Conservation (phyloP, 805 yeast genomes). For the Wickerhamiella occidentalis region DNA sequence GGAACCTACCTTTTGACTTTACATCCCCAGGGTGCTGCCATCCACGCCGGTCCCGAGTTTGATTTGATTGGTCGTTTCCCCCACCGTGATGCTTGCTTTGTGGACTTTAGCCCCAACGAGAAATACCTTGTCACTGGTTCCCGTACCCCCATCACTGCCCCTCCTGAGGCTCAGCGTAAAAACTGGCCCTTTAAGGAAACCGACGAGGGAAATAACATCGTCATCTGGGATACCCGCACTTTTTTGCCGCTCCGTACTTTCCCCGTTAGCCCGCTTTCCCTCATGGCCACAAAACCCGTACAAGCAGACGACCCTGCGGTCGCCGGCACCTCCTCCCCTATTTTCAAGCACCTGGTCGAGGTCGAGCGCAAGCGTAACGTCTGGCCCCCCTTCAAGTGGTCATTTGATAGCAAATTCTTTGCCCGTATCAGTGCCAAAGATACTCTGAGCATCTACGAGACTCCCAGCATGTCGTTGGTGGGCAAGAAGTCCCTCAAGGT, state of each 20-base stretch:
- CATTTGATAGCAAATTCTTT: constrained; percentile 80
- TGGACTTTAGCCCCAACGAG: constrained; percentile 89
- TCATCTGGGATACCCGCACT: constrained; percentile 81
- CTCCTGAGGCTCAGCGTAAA: constrained; percentile 46
- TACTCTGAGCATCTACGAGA: constrained; percentile 81
- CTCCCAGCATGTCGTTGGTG: constrained; percentile 61
- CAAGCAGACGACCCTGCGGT: constrained; percentile 14
- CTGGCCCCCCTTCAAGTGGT: constrained; percentile 98
- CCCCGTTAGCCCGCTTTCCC: constrained; percentile 43
- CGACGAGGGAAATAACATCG: constrained; percentile 85
- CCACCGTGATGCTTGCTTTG: constrained; percentile 79
- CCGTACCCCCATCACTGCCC: constrained; percentile 64
- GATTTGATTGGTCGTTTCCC: constrained; percentile 61
- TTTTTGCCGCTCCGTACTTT: constrained; percentile 80
- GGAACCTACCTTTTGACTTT: constrained; percentile 81
- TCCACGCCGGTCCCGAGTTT: constrained; percentile 88
- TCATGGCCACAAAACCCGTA: constrained; percentile 37
- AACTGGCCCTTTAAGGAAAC: constrained; percentile 73
- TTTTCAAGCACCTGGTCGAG: constrained; percentile 9
- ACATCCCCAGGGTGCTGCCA: constrained; percentile 88
- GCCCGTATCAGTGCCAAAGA: constrained; percentile 86
- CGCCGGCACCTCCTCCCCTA: constrained; percentile 9
- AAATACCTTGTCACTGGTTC: constrained; percentile 82
- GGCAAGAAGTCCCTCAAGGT: constrained; percentile 78
- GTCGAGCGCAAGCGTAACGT: constrained; percentile 48